Base-by-base conservation (phyloP, 345 rosid genomes). In the Camelina laxa region DNA sequence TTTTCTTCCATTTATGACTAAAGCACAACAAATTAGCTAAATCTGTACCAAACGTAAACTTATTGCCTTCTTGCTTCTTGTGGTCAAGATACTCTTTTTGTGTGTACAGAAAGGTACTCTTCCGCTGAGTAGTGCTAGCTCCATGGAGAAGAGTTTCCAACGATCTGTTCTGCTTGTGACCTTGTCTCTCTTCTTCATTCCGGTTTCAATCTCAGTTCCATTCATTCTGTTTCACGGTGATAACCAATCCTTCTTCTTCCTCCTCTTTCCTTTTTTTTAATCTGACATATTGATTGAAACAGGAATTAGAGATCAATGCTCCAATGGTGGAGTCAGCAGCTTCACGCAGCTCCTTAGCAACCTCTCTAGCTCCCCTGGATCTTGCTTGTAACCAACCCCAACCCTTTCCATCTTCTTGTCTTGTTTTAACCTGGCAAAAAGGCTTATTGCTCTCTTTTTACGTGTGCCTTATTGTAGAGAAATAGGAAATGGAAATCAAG, bases 291-390 rank as follows among this genome's bases (percentile, higher is more conserved):
- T 12, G 9, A 20, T 5, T 62, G 33, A 41, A 16, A 41, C 86
- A 94, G 98, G 98, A 14, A 79, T 90, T 57, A 83, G 83, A 54
- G 93, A 90, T 78, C 88, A 88, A 69, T 94, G 98, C 82, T 82
- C 89, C 51, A 62, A 14, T 27, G 74, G 27, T 58, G 91, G 83
- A 75, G 59, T 81, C 15, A 84, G 71, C 24, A 84, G 77, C 7
- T 87, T 95, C 87, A 92, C 91, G 17, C 84, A 90, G 64, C 76
- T 66, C 30, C 87, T 92, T 60, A 53, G 66, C 14, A 60, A 80
- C 56, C 83, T 76, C 70, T 87, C 99, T 22, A 86, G 86, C 56
- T 82, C 92, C 78, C 65, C 83, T 55, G 99, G 97, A 61, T 85
- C 75, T 83, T 95, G 97, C 87, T 27, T 90, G 99, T 88, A 90